Evolutionary conservation across 495 filamentous ascomycete genomes (phyloP), one percentile per base, ranked within the genome.

Genomic region (Neurospora sp.): DNA sequence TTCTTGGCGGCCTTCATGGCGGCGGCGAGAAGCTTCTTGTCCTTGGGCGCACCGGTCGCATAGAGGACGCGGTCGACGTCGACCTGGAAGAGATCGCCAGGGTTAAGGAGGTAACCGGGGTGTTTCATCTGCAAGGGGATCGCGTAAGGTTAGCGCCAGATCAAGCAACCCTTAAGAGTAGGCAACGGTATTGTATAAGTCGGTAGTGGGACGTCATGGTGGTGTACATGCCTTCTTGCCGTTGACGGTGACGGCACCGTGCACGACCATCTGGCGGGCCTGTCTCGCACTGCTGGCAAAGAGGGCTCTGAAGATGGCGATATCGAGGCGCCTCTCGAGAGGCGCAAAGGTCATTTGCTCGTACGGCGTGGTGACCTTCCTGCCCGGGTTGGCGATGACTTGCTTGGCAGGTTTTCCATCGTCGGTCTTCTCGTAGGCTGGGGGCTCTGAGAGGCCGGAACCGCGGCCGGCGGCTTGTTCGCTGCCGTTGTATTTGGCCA

Each of bases 31-130:
- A 38, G 16, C 59, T 35, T 74, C 71, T 70, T 76, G 59, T n/a
- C 39, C 59, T 72, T 70, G 11, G 88, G 87, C 3, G 86, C 87
- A 40, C 96, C 96, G 11, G 94, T 97, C 31, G 93, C 96, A 76
- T 83, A 92, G 82, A 99, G 86, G 39, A 98, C 96, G 73, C 90
- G 89, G 7, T 96, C 93, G 54, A 91, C 87, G 9, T 97, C 92
- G 78, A 99, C 96, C 78, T 95, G 92, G 87, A 98, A 99, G 86
- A 99, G 92, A 79, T 99, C 96, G 69, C 96, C 96, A 11, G 96
- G 96, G 82, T 99, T 99, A 38, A 99, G 90, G 78, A 94, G 92
- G 83, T 98, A 99, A 74, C 93, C 91, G 1, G 96, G 94, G 79
- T 97, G 90, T 69, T 85, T 87, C 92, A 98, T 97, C 96, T 98